phyloP scores from a whole-genome alignment of 2,329 filamentous ascomycete species.

The Diaporthe aspalathi region DNA sequence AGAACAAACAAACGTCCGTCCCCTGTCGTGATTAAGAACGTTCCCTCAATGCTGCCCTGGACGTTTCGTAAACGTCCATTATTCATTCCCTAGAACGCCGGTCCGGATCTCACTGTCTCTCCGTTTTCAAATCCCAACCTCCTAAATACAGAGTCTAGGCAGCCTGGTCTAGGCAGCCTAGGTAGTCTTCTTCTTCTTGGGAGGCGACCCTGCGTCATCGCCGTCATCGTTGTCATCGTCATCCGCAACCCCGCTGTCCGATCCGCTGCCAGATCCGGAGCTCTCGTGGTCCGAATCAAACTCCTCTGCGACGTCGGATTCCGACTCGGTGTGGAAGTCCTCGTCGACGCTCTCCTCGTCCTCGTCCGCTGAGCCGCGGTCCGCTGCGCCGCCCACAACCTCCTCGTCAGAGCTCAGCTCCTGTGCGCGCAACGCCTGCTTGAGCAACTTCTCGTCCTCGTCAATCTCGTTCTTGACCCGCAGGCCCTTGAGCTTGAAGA shows the following conservation, averaged over 20 bases:
- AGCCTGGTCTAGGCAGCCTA: constrained; percentile 39
- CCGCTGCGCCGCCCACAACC: constrained; percentile 74
- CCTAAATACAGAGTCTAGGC: neutral
- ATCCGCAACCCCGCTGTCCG: constrained; percentile 73
- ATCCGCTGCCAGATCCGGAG: constrained; percentile 76
- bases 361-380: constrained; percentile 93
- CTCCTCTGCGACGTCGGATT: constrained; percentile 96
- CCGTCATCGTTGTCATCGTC: constrained; percentile 56
- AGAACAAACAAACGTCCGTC: neutral
- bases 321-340: constrained; percentile 92
- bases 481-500: constrained; percentile 95
- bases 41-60: constrained; percentile 29
- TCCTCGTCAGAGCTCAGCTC: constrained; percentile 89
- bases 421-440: constrained; percentile 84
- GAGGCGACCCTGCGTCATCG: constrained; percentile 52
- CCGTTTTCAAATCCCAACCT: constrained; percentile 13
- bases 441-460: constrained; percentile 85
- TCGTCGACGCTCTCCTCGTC: constrained; percentile 96
- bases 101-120: constrained; percentile 1
- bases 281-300: constrained; percentile 93
- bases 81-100: constrained; percentile 36
- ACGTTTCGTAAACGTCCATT: constrained; percentile 13
- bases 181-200: constrained; percentile 57
- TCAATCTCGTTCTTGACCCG: constrained; percentile 99
- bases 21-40: constrained; percentile 12